phyloP scores from a whole-genome alignment of 1,139 yeast species.

The Suhomyces bokatorum region DNA sequence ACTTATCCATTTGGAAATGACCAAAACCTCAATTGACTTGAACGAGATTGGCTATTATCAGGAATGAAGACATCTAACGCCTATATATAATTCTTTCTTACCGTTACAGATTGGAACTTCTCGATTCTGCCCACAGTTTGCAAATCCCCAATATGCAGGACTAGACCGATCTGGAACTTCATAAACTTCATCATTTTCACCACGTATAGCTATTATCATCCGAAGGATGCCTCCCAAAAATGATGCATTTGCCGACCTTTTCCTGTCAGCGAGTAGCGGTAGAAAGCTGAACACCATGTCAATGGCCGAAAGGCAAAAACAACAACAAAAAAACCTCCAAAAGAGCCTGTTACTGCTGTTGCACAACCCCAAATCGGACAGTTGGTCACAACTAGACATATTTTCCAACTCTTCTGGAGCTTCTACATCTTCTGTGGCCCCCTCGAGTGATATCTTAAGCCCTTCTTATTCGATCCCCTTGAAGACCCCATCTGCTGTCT shows the following conservation, averaged over 20 bases:
- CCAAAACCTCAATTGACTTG: no score
- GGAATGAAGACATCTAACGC: no score
- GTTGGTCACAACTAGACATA: conserved; percentile 27
- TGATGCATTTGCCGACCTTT: conserved; percentile 51
- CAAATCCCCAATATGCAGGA: not conserved
- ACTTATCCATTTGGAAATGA: no score
- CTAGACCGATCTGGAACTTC: not conserved
- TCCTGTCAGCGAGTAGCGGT: conserved; percentile 34
- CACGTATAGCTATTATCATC: not conserved
- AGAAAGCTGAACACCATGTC: conserved; percentile 17
- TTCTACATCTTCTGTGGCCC: conserved; percentile 4
- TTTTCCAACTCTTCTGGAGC: conserved; percentile 9
- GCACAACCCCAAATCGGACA: conserved; percentile 9
- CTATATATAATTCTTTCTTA: no score
- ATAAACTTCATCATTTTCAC: not conserved
- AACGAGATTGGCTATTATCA: no score
- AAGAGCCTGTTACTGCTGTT: conserved; percentile 8
- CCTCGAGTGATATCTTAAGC: not conserved
- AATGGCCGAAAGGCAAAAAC: conserved; percentile 24
- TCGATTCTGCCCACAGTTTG: no score
- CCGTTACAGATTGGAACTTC: no score
- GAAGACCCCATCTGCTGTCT: conserved; percentile 3
- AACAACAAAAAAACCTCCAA: conserved; percentile 10
- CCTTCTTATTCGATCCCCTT: conserved; percentile 12
- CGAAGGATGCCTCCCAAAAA: conserved; percentile 37